Evolutionary conservation across 169 alveolate species (phyloP), one percentile per base, ranked within the genome.

Genomic region (Plasmodium sp.): DNA sequence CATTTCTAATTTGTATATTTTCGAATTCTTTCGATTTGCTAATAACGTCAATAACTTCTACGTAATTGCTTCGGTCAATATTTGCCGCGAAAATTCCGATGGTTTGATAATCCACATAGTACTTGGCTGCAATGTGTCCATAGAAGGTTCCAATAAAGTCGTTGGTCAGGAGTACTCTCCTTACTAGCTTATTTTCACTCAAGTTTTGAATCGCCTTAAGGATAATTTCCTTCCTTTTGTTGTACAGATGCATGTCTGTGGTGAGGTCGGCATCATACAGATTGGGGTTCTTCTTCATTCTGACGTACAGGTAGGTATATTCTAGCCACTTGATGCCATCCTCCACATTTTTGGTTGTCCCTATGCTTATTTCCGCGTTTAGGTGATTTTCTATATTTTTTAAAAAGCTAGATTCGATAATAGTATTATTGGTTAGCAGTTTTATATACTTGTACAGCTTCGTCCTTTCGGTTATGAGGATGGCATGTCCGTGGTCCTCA

Each of bases 311-410:
- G 95, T 98, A 99, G 27, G 99, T 99, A 71, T 98, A 97, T 80
- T 97, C 98, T 34, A 98, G 83, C 99, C 99, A 99, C 77, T 98
- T 96, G 16, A 98, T 96, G 5, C 99, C 99, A 74, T 99, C 99
- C 81, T 96, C 95, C n/a, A 97, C 95, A 85, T 96, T 98, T 51
- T 97, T 81, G 10, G 98, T 96, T 81, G 98, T 97, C 31, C 99
- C 99, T 58, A 98, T 94, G n/a, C 98, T 99, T 48, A 99, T 97
- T 96, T 99, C 99, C 71, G 99, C 99, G 97, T 99, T 99, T 79
- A 99, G 85, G 18, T 96, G 95, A 84, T 96, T 96, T 71, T 96
- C 98, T 93, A 96, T 83, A 85, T 96, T 94, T 75, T 95, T 80
- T 81, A 94, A 96, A 74, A 96, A 83, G 48, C 77, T 92, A 12